Evolutionary conservation across 75 land plant genomes (phyloP), one percentile per base, ranked within the genome.

Genomic region (Isoetes taiwanensis): DNA sequence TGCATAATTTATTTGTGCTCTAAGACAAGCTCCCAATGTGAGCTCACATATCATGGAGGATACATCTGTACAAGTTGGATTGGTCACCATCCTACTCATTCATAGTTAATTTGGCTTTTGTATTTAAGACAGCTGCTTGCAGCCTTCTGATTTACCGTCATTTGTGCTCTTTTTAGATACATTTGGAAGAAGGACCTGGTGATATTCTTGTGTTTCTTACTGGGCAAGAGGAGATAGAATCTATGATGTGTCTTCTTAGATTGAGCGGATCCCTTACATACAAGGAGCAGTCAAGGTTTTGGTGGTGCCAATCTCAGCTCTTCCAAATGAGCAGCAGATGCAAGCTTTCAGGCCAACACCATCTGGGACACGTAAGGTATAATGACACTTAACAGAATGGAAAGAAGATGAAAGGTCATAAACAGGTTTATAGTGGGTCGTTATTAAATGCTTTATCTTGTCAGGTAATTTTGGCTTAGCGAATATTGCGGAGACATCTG

Each of bases 401-500:
- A 37, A 37, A 9, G 39, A 14, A 9, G 14, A 9, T 37, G 9
- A 37, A 14, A 37, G 14, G 39, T 37, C 14, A 9, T 37, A 37
- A 37, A 37, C 39, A 37, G 39, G 12, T 29, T 55, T 28, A 19
- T 55, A 29, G 4, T 55, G 10, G 4, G 5, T 31, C 34, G 20
- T 53, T 53, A 8, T 5, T 57, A 6, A 11, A 25, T 8, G 37
- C 12, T 4, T 62, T 62, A 2, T 48, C 33, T 28, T 48, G 25
- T 26, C 67, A 90, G 96, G 96, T 90, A 20, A 86, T 90, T 20
- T 54, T 90, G 46, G 94, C 97, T n/a, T n/a, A 25, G 86, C 97
- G 67, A 90, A 90, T 74, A 90, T 90, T 71, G 97, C 97, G 40
- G 97, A 90, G 69, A 90, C 97, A 59, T 90, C 97, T 8, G 88